These are phyloP conservation scores for Ambispora gerdemannii DNA, from an alignment of 192 early-diverging fungal species.

Conservation along the genomic window DNA sequence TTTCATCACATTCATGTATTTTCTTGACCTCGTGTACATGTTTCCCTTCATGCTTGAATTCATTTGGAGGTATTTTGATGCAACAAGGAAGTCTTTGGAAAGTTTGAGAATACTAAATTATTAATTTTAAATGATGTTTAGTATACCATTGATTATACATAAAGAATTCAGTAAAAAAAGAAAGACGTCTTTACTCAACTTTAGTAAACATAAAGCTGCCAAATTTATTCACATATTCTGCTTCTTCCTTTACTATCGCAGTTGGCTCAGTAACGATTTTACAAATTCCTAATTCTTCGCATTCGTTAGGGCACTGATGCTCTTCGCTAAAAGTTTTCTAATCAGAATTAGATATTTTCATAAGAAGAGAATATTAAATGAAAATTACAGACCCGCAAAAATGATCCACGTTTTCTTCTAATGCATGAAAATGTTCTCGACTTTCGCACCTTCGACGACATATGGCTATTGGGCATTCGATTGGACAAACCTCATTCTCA, in stretches of 20 bases:
- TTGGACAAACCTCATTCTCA: constrained; percentile 23
- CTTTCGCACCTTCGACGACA: constrained; percentile 6
- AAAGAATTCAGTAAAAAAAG: no score
- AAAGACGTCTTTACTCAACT: no score
- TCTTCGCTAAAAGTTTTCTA: constrained; percentile 11
- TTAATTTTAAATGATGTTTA: not conserved
- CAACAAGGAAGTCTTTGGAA: constrained; percentile 10
- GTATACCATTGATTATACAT: not conserved
- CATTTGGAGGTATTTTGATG: constrained; percentile 27
- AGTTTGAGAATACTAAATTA: constrained; percentile 23
- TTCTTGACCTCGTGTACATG: constrained; percentile 12
- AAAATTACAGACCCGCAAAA: constrained; percentile 23
- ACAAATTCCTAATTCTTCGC: constrained; percentile 23
- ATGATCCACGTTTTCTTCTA: not conserved
- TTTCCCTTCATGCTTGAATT: constrained; percentile 13
- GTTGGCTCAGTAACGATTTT: constrained; percentile 16
- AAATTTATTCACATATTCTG: not conserved
- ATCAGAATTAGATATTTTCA: not conserved
- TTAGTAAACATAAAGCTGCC: constrained; percentile 27
- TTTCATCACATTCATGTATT: not conserved
- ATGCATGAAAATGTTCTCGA: constrained; percentile 25
- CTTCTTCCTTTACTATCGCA: not conserved
- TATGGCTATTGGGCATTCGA: constrained; percentile 6
- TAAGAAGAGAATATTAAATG: not conserved
- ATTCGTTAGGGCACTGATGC: constrained; percentile 23